phyloP scores from a whole-genome alignment of 495 filamentous ascomycete genomes.

The Margaritispora aquatica region DNA sequence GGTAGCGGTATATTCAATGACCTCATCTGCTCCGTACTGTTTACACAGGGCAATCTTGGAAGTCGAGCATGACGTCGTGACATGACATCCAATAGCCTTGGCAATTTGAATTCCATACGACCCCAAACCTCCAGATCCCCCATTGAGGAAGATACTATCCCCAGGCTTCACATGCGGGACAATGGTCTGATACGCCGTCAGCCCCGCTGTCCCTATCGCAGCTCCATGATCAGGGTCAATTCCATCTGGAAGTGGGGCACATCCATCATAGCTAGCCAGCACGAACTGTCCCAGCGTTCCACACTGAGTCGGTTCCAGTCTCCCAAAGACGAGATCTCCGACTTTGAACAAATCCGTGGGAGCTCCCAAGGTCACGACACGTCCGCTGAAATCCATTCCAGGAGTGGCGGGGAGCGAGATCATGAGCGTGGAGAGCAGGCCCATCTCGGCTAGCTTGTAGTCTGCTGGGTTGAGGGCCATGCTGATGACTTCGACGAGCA shows the following conservation, averaged over 20 bases:
- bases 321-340: slow-evolving; percentile 56
- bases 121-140: slow-evolving; percentile 57
- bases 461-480: slow-evolving; percentile 62
- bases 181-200: slow-evolving; percentile 54
- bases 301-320: slow-evolving; percentile 28
- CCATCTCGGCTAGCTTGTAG: slow-evolving; percentile 58
- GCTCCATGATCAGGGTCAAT: slow-evolving; percentile 43
- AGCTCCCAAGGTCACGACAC: slow-evolving; percentile 36
- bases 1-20: slow-evolving; percentile 58
- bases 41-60: slow-evolving; percentile 51
- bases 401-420: slow-evolving; percentile 48
- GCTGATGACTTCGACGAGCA: slow-evolving; percentile 52
- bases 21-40: slow-evolving; percentile 56
- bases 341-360: slow-evolving; percentile 27
- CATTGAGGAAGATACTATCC: slow-evolving; percentile 60
- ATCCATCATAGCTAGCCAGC: slow-evolving; percentile 22
- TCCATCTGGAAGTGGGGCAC: slow-evolving; percentile 39
- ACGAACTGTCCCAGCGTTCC: slow-evolving; percentile 53
- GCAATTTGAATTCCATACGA: slow-evolving; percentile 59
- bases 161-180: slow-evolving; percentile 45
- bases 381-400: slow-evolving; percentile 57
- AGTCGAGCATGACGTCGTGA: slow-evolving; percentile 52
- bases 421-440: slow-evolving; percentile 32
- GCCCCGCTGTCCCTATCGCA: slow-evolving; percentile 44
- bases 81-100: slow-evolving; percentile 53